Evolutionary conservation across 176 grass and related monocot genomes (phyloP).

Genomic region (Alloteropsis semialata): DNA sequence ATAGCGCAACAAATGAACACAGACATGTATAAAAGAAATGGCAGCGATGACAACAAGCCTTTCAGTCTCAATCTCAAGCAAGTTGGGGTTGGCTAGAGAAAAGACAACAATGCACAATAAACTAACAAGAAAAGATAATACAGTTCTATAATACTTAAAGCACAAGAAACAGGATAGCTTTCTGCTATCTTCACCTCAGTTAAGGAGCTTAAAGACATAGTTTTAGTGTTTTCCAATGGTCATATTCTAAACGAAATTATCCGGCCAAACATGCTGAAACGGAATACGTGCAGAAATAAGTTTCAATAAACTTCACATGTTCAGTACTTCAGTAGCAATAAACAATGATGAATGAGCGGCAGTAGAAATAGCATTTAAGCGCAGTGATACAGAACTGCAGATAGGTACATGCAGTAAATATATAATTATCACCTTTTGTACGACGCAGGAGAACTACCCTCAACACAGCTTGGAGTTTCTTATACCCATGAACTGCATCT

Average conservation of each 20-base stretch:
- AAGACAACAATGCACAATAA: background rate
- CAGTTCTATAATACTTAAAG: background rate
- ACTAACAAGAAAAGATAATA: slow-evolving; percentile 16
- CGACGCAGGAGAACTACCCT: slow-evolving; percentile 82
- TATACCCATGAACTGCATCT: slow-evolving; percentile 73
- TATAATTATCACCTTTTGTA: slow-evolving; percentile 77
- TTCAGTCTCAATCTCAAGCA: background rate
- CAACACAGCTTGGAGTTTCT: slow-evolving; percentile 90
- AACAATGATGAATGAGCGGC: background rate
- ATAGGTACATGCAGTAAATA: slow-evolving; percentile 16
- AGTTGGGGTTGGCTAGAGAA: background rate
- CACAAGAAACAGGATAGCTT: slow-evolving; percentile 4
- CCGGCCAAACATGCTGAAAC: background rate
- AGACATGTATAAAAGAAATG: background rate
- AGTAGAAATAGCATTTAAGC: slow-evolving; percentile 10
- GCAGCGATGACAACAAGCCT: background rate
- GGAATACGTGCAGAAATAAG: slow-evolving; percentile 5
- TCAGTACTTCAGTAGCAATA: slow-evolving; percentile 1
- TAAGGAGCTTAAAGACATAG: background rate
- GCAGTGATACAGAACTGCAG: background rate
- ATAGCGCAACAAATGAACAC: background rate
- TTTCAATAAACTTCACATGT: slow-evolving; percentile 10
- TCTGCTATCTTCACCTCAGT: background rate
- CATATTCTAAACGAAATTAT: background rate
- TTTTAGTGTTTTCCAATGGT: slow-evolving; percentile 2